Conservation (phyloP, 495 filamentous ascomycete genomes). For the Aspergillus sclerotiicarbonarius region DNA sequence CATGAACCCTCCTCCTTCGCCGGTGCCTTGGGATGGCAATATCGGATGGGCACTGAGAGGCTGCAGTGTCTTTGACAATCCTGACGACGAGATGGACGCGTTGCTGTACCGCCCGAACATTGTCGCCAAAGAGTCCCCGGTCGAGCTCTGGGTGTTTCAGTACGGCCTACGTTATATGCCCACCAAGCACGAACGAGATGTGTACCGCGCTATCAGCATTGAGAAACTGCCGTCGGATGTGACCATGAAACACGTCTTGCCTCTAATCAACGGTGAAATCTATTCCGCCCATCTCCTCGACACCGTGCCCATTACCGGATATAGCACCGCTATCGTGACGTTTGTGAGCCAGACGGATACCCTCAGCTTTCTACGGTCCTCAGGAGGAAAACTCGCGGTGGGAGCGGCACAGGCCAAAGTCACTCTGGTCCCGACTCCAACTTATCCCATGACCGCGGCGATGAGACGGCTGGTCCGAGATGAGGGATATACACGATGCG, state of each 20-base stretch:
- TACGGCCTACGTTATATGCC: constrained; percentile 38
- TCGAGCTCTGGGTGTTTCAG: constrained; percentile 28
- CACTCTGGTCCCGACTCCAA: constrained; percentile 31
- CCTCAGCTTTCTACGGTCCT: constrained; percentile 16
- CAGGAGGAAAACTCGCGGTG: constrained; percentile 15
- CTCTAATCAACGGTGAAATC: constrained; percentile 26
- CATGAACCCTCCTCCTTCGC: not conserved
- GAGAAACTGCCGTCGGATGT: constrained; percentile 24
- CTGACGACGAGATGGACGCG: constrained; percentile 19
- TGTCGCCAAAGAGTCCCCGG: constrained; percentile 2
- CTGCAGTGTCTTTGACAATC: constrained; percentile 23
- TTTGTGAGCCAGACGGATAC: constrained; percentile 31
- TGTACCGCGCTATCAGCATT: constrained; percentile 33
- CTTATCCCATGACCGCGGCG: constrained; percentile 25
- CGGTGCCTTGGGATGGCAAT: constrained; percentile 26
- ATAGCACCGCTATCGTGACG: constrained; percentile 28
- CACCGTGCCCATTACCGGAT: constrained; percentile 28
- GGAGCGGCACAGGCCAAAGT: constrained; percentile 18
- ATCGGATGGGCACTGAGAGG: constrained; percentile 29
- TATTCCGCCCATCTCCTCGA: constrained; percentile 28
- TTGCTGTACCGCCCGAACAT: constrained; percentile 11
- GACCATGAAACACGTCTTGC: constrained; percentile 25
- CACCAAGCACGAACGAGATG: constrained; percentile 11
- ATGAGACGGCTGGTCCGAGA: constrained; percentile 21
- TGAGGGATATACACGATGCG: constrained; percentile 30